phyloP scores from a whole-genome alignment of 2,329 filamentous ascomycete species.

The Neofusicoccum kwambonambiense region DNA sequence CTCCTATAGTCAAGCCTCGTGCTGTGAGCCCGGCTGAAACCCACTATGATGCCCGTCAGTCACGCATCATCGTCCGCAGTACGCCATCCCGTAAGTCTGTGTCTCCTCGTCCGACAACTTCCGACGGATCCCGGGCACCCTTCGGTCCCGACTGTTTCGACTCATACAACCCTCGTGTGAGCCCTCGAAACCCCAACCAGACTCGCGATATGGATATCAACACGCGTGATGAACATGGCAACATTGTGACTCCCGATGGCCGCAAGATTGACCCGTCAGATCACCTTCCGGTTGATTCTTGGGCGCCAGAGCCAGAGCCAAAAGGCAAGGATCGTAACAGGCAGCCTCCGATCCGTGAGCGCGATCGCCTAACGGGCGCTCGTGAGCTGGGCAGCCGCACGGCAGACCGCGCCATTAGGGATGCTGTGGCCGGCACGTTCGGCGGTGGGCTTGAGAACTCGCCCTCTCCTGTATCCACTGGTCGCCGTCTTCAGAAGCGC shows the following conservation, averaged over 20 bases:
- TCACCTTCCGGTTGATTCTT: conserved; percentile 72
- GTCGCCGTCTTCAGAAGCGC: conserved; percentile 30
- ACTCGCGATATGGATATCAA: conserved; percentile 33
- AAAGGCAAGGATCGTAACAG: conserved; percentile 49
- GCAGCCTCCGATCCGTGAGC: conserved; percentile 36
- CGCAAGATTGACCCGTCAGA: conserved; percentile 78
- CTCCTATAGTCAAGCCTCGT: conserved; percentile 43
- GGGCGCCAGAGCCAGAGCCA: conserved; percentile 73
- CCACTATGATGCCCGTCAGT: conserved; percentile 34
- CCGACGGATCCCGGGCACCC: conserved; percentile 52
- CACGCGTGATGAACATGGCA: conserved; percentile 52
- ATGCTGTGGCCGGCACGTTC: conserved; percentile 5
- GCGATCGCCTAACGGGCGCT: conserved; percentile 53
- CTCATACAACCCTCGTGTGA: conserved; percentile 60
- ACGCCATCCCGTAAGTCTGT: conserved; percentile 68
- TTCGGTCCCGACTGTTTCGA: conserved; percentile 78
- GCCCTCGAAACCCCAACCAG: conserved; percentile 36
- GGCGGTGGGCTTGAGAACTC: background rate
- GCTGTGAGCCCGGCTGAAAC: conserved; percentile 44
- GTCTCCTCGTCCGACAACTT: conserved; percentile 62
- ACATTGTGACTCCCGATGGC: conserved; percentile 74
- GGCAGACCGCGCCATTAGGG: conserved; percentile 13
- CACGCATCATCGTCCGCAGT: conserved; percentile 43
- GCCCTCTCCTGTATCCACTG: background rate
- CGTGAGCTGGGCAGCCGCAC: conserved; percentile 34